Percentiles rank a stretch among this genome's conserved stretches.
These are phyloP conservation scores for Backusella circina DNA, from an alignment of 192 early-diverging fungal genomes.

Conservation along the genomic window DNA sequence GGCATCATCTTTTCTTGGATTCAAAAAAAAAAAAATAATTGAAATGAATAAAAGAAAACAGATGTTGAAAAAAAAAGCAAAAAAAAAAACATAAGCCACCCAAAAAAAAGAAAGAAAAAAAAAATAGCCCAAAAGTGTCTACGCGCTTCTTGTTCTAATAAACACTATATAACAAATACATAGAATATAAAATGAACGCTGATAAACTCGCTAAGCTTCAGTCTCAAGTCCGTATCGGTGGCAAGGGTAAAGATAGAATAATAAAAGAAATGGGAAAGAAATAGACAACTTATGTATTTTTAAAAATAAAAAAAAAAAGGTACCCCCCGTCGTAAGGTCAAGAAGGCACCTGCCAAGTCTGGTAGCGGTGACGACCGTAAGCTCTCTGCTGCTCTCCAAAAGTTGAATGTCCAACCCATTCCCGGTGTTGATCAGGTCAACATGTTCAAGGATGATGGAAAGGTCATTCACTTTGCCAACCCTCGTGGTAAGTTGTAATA, in stretches of 20 bases:
- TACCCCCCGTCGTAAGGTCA: conserved; percentile 94
- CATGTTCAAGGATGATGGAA: conserved; percentile 96
- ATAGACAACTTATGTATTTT: too few relatives aligned
- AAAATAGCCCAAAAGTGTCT: not conserved
- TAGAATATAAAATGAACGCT: conserved; percentile 68
- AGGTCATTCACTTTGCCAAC: conserved; percentile 84
- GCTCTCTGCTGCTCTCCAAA: conserved; percentile 85
- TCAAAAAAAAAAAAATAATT: not conserved
- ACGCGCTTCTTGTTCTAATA: not conserved
- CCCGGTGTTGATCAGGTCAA: conserved; percentile 94
- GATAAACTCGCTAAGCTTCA: conserved; percentile 97
- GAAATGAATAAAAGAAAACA: not conserved
- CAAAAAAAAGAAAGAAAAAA: not conserved
- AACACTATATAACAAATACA: not conserved
- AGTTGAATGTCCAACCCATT: conserved; percentile 86
- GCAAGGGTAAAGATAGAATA: conserved; percentile 40
- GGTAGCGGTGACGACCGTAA: conserved; percentile 89
- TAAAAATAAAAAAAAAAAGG: conserved; percentile 46
- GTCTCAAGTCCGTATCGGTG: conserved; percentile 82
- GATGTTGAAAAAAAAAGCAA: not conserved
- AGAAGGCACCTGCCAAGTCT: conserved; percentile 53
- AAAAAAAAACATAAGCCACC: not conserved
- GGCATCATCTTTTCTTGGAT: not conserved
- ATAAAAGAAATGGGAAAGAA: too few relatives aligned
- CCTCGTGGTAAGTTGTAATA: conserved; percentile 69